These are phyloP conservation scores for Emericellopsis terricola DNA, from an alignment of 495 filamentous ascomycete genomes.

Conservation along the genomic window DNA sequence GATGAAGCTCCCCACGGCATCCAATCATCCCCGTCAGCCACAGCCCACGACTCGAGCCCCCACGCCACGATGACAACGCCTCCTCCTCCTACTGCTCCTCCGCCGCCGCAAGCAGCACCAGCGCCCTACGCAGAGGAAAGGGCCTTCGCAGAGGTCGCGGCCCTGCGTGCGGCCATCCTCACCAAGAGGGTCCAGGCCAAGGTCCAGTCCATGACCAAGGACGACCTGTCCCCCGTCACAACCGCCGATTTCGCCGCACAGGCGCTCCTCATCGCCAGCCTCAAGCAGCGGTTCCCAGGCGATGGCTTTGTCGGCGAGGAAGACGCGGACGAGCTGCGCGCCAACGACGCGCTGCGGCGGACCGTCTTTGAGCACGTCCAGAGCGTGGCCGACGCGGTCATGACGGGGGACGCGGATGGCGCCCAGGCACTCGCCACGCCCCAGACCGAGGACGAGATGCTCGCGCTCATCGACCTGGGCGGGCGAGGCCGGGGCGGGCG, in stretches of 20 bases:
- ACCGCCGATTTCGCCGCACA: slow-evolving; percentile 39
- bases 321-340: slow-evolving; percentile 26
- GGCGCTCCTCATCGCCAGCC: slow-evolving; percentile 33
- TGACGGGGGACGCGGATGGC: slow-evolving; percentile 10
- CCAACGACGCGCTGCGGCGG: slow-evolving; percentile 21
- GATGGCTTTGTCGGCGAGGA: slow-evolving; percentile 38
- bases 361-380: slow-evolving; percentile 30
- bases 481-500: slow-evolving; percentile 18
- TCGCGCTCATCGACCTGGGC: slow-evolving; percentile 36
- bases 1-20: too few species aligned
- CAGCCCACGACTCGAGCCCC: too few species aligned
- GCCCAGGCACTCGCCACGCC: slow-evolving; percentile 17
- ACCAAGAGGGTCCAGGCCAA: slow-evolving; percentile 30
- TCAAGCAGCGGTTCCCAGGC: slow-evolving; percentile 28
- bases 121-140: slow-evolving; percentile 29
- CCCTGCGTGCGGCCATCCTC: slow-evolving; percentile 33
- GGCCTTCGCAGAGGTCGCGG: slow-evolving; percentile 29
- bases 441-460: slow-evolving; percentile 26
- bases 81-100: too few species aligned
- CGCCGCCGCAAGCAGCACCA: too few species aligned
- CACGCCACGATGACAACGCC: not conserved
- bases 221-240: slow-evolving; percentile 34
- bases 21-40: too few species aligned
- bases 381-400: slow-evolving; percentile 12
- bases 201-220: slow-evolving; percentile 30